Base-by-base conservation (phyloP, 2,329 filamentous ascomycete species). In the Pestalotiopsis sp. region DNA sequence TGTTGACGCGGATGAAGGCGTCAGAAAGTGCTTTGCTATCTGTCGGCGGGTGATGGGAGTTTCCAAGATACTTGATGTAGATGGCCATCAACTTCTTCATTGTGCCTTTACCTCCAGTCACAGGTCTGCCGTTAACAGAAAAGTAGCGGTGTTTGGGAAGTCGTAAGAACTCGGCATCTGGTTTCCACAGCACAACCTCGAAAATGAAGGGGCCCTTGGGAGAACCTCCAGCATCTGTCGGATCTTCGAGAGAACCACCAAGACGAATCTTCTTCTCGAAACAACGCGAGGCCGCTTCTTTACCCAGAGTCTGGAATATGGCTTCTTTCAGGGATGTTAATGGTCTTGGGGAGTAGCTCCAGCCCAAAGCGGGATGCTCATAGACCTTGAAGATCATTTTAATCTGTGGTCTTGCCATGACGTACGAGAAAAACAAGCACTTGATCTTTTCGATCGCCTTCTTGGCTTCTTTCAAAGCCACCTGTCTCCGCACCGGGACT, bases 41-140 rank as follows among this genome's bases (percentile, higher is more conserved):
- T 6, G 72, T 35, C 6, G 68, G 9, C 79, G 71, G 30, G 59
- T 73, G 70, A 70, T 71, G 67, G 65, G 72, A 73, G 70, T 75
- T 77, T 70, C 69, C 30, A 22, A 92, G 66, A 66, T 83, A 80
- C 1, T 82, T 80, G 69, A 84, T 87, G 74, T 90, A 89, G 0
- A 84, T 78, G 0, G 78, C 77, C 1, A 84, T 68, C 2, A 94
- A 78, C 72, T 88, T 88, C 76, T 89, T 92, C 59, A 86, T 83
- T 0, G 84, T 86, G 1, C 89, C 89, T 66, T 83, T 81, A 2
- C 77, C 75, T 6, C 83, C 74, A 2, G 86, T 85, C 14, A 94
- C 80, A 3, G 92, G 92, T 20, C 92, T 85, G 14, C 83, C 83
- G 74, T 94, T 91, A 24, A 94, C 82, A 0, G 90, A 92, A 39